Evolutionary conservation across 2,329 filamentous ascomycete species (phyloP).

Genomic region (Cordyceps sp.): DNA sequence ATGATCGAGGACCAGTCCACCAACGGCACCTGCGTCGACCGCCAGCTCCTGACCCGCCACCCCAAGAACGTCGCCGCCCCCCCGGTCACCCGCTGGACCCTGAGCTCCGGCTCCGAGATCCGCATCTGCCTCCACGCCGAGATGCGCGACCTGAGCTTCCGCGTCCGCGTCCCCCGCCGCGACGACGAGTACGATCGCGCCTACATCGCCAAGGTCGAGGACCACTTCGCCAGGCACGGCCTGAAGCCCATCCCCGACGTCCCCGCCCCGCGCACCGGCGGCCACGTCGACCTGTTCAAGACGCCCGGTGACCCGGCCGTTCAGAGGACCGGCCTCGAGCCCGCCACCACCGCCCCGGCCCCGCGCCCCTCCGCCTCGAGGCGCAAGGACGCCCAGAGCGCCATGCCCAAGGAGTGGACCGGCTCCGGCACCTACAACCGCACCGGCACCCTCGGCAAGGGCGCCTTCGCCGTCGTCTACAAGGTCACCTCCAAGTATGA

Average conservation of each 20-base stretch:
- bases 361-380: slow-evolving; percentile 5
- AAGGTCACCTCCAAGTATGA: slow-evolving; percentile 75
- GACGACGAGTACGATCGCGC: slow-evolving; percentile 47
- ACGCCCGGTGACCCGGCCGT: slow-evolving; percentile 6
- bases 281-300: slow-evolving; percentile 24
- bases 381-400: slow-evolving; percentile 9
- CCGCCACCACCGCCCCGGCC: slow-evolving; percentile 1
- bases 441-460: slow-evolving; percentile 68
- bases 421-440: slow-evolving; percentile 77
- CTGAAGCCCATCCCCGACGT: slow-evolving; percentile 27
- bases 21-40: slow-evolving; percentile 86
- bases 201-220: slow-evolving; percentile 52
- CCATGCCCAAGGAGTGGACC: slow-evolving; percentile 51
- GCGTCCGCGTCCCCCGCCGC: slow-evolving; percentile 68
- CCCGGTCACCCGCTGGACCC: slow-evolving; percentile 35
- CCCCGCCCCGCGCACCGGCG: slow-evolving; percentile 16
- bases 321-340: slow-evolving; percentile 2
- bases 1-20: slow-evolving; percentile 92
- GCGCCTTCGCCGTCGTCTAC: slow-evolving; percentile 89
- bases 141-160: slow-evolving; percentile 52
- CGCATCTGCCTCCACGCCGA: slow-evolving; percentile 43
- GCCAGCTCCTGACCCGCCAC: slow-evolving; percentile 38
- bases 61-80: slow-evolving; percentile 16
- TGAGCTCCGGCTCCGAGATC: slow-evolving; percentile 58
- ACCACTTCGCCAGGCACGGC: slow-evolving; percentile 36